Percentiles rank a stretch among this genome's conserved stretches.
Conservation (phyloP, 2,329 filamentous ascomycete genomes). For the Mycosphaerella arachidis region DNA sequence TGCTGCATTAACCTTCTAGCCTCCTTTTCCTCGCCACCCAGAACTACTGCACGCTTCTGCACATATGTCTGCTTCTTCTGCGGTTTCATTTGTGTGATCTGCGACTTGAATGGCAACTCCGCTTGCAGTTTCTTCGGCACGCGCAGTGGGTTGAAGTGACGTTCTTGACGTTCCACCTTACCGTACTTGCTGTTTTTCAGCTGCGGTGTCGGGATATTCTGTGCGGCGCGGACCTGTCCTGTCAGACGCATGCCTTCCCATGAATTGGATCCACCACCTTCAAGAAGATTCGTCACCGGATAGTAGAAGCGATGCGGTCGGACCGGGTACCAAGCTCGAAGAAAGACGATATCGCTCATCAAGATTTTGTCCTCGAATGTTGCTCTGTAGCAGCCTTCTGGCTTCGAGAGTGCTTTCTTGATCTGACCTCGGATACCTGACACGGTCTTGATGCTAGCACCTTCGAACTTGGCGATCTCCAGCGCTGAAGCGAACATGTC, state of each 20-base stretch:
- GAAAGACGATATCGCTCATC: constrained; percentile 92
- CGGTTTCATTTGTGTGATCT: constrained; percentile 76
- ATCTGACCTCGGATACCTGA: constrained; percentile 95
- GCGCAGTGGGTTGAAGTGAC: constrained; percentile 57
- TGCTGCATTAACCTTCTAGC: constrained; percentile 88
- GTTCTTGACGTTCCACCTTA: constrained; percentile 48
- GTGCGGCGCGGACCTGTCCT: constrained; percentile 77
- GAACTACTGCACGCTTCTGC: constrained; percentile 90
- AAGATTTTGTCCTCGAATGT: constrained; percentile 99
- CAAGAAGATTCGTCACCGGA: constrained; percentile 85
- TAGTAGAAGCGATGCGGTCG: constrained; percentile 97
- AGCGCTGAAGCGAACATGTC: constrained; percentile 94
- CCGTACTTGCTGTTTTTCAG: constrained; percentile 84
- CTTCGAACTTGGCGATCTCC: constrained; percentile 97
- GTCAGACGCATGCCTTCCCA: constrained; percentile 95
- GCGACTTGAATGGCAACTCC: constrained; percentile 84
- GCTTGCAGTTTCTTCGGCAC: constrained; percentile 78
- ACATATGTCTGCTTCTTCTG: constrained; percentile 81
- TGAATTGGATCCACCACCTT: constrained; percentile 43
- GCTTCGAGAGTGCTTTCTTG: constrained; percentile 88
- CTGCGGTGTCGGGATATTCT: constrained; percentile 70
- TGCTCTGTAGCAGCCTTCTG: constrained; percentile 91
- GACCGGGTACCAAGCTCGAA: constrained; percentile 94
- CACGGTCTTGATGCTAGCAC: constrained; percentile 90
- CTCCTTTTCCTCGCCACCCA: constrained; percentile 77